These are phyloP conservation scores for Hygrophila difformis DNA, from an alignment of 257 asterid species.

Conservation along the genomic window DNA sequence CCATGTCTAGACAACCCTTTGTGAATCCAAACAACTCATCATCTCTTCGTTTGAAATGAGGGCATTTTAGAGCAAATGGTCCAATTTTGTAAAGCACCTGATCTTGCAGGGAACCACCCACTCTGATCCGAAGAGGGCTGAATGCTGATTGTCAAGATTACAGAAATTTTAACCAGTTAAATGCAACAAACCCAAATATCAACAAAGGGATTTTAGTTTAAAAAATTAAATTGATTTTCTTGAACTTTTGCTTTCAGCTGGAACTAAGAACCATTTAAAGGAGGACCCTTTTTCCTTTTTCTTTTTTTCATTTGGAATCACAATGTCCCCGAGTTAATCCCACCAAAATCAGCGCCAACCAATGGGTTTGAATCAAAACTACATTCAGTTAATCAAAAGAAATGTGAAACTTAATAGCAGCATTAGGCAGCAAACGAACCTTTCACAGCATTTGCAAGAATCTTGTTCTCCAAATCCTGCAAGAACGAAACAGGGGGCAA, in stretches of 20 bases:
- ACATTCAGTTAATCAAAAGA: neutral
- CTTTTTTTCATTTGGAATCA: no score
- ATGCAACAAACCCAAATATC: neutral
- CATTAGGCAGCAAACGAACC: conserved; percentile 44
- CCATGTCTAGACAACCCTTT: conserved; percentile 52
- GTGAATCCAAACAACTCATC: conserved; percentile 47
- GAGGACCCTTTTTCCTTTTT: no score
- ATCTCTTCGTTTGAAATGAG: conserved; percentile 28
- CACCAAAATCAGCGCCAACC: no score
- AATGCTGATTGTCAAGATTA: conserved; percentile 35
- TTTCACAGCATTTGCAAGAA: conserved; percentile 55
- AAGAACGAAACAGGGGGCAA: neutral
- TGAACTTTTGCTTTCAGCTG: no score
- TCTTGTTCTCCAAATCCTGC: conserved; percentile 58
- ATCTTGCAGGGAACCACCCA: conserved; percentile 76
- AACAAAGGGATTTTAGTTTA: no score
- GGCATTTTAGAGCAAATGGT: conserved; percentile 31
- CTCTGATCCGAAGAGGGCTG: conserved; percentile 45
- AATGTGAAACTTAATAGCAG: no score
- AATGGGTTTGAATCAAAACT: no score
- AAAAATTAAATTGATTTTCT: no score
- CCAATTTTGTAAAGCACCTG: conserved; percentile 55
- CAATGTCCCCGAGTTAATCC: no score
- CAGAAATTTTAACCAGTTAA: neutral
- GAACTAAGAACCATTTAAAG: no score